Evolutionary conservation across 352 stramenopile genomes (phyloP).

Genomic region (Phytopythium chamaehyphon): DNA sequence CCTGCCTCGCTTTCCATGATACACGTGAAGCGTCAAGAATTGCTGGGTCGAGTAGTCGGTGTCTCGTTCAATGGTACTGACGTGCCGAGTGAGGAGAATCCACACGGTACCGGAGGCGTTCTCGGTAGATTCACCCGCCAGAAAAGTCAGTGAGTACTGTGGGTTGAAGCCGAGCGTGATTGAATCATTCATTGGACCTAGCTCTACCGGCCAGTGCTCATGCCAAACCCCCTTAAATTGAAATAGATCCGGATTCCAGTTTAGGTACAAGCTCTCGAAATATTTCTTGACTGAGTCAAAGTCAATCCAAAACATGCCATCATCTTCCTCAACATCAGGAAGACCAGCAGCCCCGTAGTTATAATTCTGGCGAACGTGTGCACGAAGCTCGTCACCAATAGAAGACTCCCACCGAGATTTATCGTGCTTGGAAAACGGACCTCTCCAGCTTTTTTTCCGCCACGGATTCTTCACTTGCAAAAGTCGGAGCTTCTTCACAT

Average conservation of each 20-base stretch:
- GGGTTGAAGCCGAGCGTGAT: conserved; percentile 92
- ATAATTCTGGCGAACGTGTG: conserved; percentile 56
- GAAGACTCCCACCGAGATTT: conserved; percentile 42
- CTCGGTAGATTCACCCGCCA: conserved; percentile 10
- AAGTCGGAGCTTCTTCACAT: conserved; percentile 56
- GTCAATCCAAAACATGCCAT: conserved; percentile 97
- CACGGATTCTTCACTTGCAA: conserved; percentile 97
- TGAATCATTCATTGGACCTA: conserved; percentile 86
- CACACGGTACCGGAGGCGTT: conserved; percentile 58
- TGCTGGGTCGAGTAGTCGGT: conserved; percentile 48
- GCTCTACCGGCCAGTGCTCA: conserved; percentile 77
- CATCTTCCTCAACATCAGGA: conserved; percentile 45
- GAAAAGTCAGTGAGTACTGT: conserved; percentile 90
- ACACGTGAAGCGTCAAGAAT: conserved; percentile 92
- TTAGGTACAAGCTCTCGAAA: conserved; percentile 94
- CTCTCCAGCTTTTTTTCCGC: conserved; percentile 82
- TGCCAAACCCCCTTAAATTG: conserved; percentile 74
- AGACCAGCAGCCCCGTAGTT: conserved; percentile 1
- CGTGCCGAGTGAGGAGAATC: conserved; percentile 92
- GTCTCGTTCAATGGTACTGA: conserved; percentile 75
- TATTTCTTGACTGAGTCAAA: conserved; percentile 91
- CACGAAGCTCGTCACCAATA: conserved; percentile 54
- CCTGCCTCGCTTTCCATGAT: conserved; percentile 48
- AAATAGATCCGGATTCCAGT: conserved; percentile 95
- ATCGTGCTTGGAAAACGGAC: conserved; percentile 77